Evolutionary conservation across 768 basidiomycete species (phyloP), one percentile per base, ranked within the genome.

Genomic region (Russula ochroleuca): DNA sequence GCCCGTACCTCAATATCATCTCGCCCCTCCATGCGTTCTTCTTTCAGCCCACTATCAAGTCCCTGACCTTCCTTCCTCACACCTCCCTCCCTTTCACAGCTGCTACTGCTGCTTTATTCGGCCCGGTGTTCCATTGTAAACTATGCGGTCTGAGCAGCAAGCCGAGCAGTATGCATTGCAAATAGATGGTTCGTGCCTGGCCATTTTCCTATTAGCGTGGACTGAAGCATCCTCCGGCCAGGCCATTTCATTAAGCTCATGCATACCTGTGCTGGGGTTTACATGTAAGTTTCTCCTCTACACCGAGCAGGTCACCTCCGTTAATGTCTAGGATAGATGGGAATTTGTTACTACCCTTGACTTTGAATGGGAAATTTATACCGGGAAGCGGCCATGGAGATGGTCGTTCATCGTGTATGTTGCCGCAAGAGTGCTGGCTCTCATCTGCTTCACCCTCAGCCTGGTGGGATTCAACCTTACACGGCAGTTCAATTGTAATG

Each of bases 331-430:
- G 19, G 21, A 13, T 28, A 67, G 66, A 28, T 67, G 66, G 66
- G 66, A 67, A 37, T 67, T 35, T 38, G 1, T 66, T 7, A 67
- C 50, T 1, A 61, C 66, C 2, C 54, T 67, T 10, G 53, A 47
- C 10, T 67, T 67, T 10, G 64, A 65, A 31, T 61, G 53, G 64
- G 64, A 67, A 43, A 54, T 67, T 8, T 67, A 60, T 64, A 67
- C 64, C 11, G 64, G 66, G 14, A 35, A 40, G n/a, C 64, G 66
- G 15, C 58, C 49, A 11, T 65, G 64, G 64, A 59, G 66, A 51
- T 67, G 66, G 66, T 67, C 66, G 8, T 65, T 67, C 13, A 13
- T 65, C 38, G 59, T 55, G 3, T 67, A 67, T 43, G 17, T 61
- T 49, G 8, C 38, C 21, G 28, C 64, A 9, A 54, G 66, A 49